phyloP scores from a whole-genome alignment of 352 stramenopile species.

The Vaucheria bursata region DNA sequence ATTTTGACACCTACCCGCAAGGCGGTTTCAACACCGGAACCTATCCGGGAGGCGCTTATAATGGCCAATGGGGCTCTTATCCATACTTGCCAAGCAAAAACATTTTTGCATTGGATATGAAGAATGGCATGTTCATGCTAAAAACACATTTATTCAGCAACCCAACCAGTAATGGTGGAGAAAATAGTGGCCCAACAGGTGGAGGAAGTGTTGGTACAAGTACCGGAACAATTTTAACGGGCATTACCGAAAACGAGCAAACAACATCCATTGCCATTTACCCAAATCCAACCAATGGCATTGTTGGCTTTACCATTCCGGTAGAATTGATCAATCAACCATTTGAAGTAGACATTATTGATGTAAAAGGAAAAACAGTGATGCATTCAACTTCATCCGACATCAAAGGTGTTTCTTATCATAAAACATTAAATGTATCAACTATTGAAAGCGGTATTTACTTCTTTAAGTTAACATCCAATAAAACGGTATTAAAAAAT shows the following conservation, averaged over 20 bases:
- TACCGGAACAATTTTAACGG: neutral
- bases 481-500: neutral
- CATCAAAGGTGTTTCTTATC: neutral
- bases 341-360: neutral
- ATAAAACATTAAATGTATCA: neutral
- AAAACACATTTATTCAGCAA: neutral
- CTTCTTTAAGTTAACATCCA: neutral
- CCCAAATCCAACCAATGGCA: neutral
- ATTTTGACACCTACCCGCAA: neutral
- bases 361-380: neutral
- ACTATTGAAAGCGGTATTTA: neutral
- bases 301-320: neutral
- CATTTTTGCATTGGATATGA: neutral
- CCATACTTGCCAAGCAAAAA: constrained; percentile 1
- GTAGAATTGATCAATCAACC: neutral
- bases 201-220: too few relatives aligned
- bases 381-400: too few relatives aligned
- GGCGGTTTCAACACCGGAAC: neutral
- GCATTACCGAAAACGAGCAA: too few relatives aligned
- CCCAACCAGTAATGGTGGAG: too few relatives aligned
- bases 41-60: neutral
- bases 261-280: neutral
- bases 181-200: too few relatives aligned
- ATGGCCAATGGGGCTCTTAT: neutral
- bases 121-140: neutral